Evolutionary conservation across 2,329 filamentous ascomycete genomes (phyloP), one percentile per base, ranked within the genome.

Genomic region (Monilinia aucupariae): DNA sequence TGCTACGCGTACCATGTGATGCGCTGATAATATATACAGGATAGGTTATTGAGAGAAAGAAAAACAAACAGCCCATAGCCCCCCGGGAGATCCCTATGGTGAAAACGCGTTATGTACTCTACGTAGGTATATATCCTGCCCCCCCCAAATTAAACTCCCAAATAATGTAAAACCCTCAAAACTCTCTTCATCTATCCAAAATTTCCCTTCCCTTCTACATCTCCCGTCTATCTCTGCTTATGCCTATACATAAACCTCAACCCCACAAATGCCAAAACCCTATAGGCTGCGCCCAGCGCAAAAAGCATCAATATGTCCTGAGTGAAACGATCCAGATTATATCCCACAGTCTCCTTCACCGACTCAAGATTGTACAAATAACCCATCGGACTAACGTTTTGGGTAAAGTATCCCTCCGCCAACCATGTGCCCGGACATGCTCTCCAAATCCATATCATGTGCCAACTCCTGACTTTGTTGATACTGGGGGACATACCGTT

Each of bases 391-490:
- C 68, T 71, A 5, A 84, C 72, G 58, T 83, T 78, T 69, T 81
- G 75, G 0, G 78, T 79, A 66, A 83, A 83, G 69, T 84, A 85
- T 15, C 80, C 71, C 71, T 85, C 82, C 0, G 81, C 78, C 30
- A 84, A 75, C 82, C 82, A 85, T 0, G 80, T 80, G 2, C 79
- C 82, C 0, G 82, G 83, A 12, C 76, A 79, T 20, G 77, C 69
- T 17, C 82, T 75, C 60, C 60, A 62, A 82, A 85, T 72, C 81
- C 82, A 82, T 61, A 79, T 78, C 68, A 85, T 67, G 48, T 82
- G 76, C 82, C 60, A 62, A 2, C 22, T 7, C 2, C 30, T 34
- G 10, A 83, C 82, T 60, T 76, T 78, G 5, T 73, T 70, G 30
- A 85, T 71, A 1, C 78, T 75, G 25, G 83, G 83, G 3, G 80